These are phyloP conservation scores for Suillus subluteus DNA, from an alignment of 768 basidiomycete genomes.

Conservation along the genomic window DNA sequence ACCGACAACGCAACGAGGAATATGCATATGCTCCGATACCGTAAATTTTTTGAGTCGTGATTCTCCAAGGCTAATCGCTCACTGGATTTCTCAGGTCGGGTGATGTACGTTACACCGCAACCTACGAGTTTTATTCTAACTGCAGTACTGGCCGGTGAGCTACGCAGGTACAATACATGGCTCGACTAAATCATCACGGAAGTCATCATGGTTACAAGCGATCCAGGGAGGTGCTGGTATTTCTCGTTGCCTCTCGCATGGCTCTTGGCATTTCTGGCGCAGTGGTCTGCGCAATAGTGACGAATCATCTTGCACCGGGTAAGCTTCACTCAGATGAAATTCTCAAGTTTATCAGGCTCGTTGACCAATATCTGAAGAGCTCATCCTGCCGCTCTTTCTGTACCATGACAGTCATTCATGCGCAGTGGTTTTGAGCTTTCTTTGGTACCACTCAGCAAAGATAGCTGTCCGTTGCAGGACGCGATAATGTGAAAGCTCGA, in stretches of 20 bases:
- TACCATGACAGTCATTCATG: background rate
- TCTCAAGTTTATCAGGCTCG: background rate
- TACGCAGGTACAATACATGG: background rate
- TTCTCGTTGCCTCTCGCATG: background rate
- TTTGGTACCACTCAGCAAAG: background rate
- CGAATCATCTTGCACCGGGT: background rate
- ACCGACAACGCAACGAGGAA: background rate
- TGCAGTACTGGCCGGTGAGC: background rate
- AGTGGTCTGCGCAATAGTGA: background rate
- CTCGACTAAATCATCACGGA: background rate
- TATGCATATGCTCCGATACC: background rate
- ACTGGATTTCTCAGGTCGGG: background rate
- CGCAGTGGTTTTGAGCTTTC: background rate
- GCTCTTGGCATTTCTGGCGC: background rate
- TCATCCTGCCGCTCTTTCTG: background rate
- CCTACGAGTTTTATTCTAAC: background rate
- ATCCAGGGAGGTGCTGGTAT: too few relatives aligned
- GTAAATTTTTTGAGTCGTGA: background rate
- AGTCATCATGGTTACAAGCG: background rate
- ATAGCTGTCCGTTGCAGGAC: background rate
- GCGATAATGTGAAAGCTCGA: background rate
- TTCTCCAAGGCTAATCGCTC: background rate
- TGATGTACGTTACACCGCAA: background rate
- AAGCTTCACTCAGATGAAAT: background rate
- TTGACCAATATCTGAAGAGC: background rate